phyloP scores from a whole-genome alignment of 345 rosid genomes.

The Citrus reticulata region DNA sequence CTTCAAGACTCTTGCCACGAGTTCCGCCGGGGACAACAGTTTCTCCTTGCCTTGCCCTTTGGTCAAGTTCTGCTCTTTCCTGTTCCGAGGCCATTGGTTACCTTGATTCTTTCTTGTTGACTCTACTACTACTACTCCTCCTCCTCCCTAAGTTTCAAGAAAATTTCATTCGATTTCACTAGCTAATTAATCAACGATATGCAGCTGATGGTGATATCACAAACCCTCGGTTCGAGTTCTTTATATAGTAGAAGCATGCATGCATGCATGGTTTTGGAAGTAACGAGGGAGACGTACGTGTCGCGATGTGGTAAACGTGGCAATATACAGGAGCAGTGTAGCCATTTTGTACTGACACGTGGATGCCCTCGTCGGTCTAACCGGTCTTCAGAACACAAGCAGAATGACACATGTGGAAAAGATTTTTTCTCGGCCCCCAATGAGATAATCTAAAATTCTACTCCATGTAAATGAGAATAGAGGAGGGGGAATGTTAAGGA shows the following conservation, averaged over 20 bases:
- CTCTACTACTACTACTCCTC: background rate
- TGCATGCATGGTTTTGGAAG: background rate
- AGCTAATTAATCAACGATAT: background rate
- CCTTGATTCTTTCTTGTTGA: background rate
- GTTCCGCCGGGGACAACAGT: slow-evolving; percentile 58
- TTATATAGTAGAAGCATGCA: background rate
- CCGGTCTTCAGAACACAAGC: background rate
- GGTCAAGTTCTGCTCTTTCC: slow-evolving; percentile 39
- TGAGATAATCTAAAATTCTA: too few relatives aligned
- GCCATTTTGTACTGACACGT: slow-evolving; percentile 20
- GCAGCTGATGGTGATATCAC: background rate
- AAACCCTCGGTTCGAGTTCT: background rate
- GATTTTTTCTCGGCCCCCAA: too few relatives aligned
- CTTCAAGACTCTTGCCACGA: slow-evolving; percentile 61
- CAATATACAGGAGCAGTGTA: background rate
- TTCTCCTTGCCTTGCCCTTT: slow-evolving; percentile 50
- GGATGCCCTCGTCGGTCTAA: slow-evolving; percentile 12
- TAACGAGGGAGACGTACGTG: background rate
- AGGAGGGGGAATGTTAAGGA: too few relatives aligned
- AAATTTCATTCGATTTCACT: background rate
- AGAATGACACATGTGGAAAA: background rate
- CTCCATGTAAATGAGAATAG: too few relatives aligned
- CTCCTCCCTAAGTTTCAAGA: background rate
- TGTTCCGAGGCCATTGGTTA: slow-evolving; percentile 34
- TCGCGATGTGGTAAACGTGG: background rate